Percentiles rank a stretch among this genome's conserved stretches.
phyloP scores from a whole-genome alignment of 148 eudicot species.

The Simmondsia chinensis region DNA sequence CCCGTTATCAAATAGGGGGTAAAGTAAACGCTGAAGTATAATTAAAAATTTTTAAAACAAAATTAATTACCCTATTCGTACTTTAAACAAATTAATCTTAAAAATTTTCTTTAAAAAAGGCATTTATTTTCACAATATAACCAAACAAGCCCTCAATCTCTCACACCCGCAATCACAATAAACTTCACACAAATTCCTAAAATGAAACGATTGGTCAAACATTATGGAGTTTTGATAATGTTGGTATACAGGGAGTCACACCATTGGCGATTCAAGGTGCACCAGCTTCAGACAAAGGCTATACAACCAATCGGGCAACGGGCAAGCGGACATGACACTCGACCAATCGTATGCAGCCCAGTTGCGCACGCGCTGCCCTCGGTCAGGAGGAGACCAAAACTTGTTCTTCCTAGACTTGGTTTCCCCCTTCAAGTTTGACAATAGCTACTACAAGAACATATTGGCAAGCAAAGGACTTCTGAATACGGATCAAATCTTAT shows the following conservation, averaged over 20 bases:
- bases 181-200: background rate
- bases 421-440: conserved; percentile 46
- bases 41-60: too few relatives aligned
- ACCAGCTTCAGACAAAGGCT: conserved; percentile 89
- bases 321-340: conserved; percentile 39
- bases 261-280: conserved; percentile 80
- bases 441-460: conserved; percentile 48
- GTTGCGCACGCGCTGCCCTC: conserved; percentile 57
- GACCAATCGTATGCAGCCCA: conserved; percentile 40
- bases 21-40: too few relatives aligned
- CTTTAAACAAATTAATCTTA: too few relatives aligned
- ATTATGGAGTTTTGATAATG: background rate
- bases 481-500: conserved; percentile 49
- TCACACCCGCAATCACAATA: background rate
- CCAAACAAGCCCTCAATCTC: too few relatives aligned
- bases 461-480: conserved; percentile 39
- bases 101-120: background rate
- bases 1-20: too few relatives aligned
- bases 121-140: too few relatives aligned
- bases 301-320: conserved; percentile 61
- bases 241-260: conserved; percentile 64
- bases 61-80: too few relatives aligned
- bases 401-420: conserved; percentile 47
- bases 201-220: background rate
- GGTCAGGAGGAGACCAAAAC: conserved; percentile 76